Evolutionary conservation across 2,329 filamentous ascomycete genomes (phyloP).

Genomic region (Pestalotiopsis sp.): DNA sequence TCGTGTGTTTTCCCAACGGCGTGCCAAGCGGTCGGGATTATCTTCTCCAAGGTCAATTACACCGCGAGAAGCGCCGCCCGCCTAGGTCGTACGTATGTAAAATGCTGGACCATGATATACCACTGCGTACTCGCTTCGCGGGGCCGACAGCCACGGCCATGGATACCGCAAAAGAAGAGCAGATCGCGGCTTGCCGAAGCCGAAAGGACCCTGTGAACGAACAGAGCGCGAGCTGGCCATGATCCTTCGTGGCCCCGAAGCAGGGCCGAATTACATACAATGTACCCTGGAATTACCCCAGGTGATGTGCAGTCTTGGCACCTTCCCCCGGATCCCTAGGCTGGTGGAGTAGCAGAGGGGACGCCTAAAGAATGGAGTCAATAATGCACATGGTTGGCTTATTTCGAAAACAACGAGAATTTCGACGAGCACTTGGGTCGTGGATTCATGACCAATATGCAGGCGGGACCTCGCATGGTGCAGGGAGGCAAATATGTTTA

Average conservation of each 20-base stretch:
- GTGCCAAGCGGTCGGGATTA: slow-evolving; percentile 1
- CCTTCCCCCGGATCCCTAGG: slow-evolving; percentile 7
- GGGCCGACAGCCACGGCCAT: neutral
- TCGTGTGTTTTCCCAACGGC: neutral
- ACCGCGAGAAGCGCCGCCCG: slow-evolving; percentile 10
- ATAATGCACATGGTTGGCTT: neutral
- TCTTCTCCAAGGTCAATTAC: neutral
- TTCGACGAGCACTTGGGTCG: slow-evolving; percentile 3
- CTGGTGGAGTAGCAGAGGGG: slow-evolving; percentile 1
- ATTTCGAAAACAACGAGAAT: neutral
- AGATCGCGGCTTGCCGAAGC: neutral
- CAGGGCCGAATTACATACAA: slow-evolving; percentile 4
- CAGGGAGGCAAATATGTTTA: neutral
- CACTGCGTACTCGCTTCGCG: neutral
- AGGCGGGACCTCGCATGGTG: neutral
- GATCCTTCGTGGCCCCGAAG: neutral
- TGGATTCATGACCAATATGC: neutral
- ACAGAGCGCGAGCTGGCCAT: neutral
- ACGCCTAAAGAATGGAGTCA: neutral
- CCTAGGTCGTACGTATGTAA: neutral
- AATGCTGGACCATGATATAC: neutral
- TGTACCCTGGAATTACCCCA: neutral
- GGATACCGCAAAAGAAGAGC: neutral
- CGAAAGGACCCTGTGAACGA: neutral
- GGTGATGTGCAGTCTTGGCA: slow-evolving; percentile 8